Evolutionary conservation across 352 stramenopile species (phyloP).

Genomic region (Phytophthora citrophthora): DNA sequence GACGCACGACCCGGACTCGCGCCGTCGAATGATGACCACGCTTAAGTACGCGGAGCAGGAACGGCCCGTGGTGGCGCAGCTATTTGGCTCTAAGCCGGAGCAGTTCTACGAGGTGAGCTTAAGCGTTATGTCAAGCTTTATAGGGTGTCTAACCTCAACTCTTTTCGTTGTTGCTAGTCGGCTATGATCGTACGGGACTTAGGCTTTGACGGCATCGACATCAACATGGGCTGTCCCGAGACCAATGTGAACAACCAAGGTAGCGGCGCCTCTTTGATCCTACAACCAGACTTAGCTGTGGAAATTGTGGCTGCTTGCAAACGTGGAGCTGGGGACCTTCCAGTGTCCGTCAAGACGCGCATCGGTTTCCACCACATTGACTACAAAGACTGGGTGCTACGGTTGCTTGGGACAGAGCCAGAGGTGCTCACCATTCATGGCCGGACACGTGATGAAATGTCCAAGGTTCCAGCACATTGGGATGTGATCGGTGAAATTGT

Average conservation of each 20-base stretch:
- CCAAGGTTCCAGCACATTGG: conserved; percentile 81
- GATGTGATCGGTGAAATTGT: conserved; percentile 82
- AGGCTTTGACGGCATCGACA: conserved; percentile 87
- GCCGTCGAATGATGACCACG: conserved; percentile 78
- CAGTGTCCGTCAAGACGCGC: conserved; percentile 82
- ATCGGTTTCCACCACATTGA: conserved; percentile 82
- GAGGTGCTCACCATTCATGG: conserved; percentile 84
- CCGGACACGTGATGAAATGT: conserved; percentile 84
- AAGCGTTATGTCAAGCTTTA: neutral
- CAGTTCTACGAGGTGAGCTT: conserved; percentile 79
- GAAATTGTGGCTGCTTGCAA: conserved; percentile 75
- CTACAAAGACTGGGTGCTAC: conserved; percentile 79
- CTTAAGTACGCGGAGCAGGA: conserved; percentile 79
- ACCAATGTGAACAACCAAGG: conserved; percentile 82
- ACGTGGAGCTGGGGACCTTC: conserved; percentile 63
- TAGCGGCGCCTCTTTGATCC: conserved; percentile 72
- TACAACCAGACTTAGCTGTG: conserved; percentile 63
- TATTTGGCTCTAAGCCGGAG: conserved; percentile 88
- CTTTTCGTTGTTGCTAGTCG: conserved; percentile 41
- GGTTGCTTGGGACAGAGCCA: conserved; percentile 67
- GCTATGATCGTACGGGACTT: conserved; percentile 79
- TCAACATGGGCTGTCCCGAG: conserved; percentile 88
- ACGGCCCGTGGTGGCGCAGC: conserved; percentile 77
- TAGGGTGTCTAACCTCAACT: neutral
- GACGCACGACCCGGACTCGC: conserved; percentile 61